Percentiles rank a stretch among this genome's conserved stretches.
Conservation (phyloP, 352 stramenopile species). For the Globisporangium nodosum region DNA sequence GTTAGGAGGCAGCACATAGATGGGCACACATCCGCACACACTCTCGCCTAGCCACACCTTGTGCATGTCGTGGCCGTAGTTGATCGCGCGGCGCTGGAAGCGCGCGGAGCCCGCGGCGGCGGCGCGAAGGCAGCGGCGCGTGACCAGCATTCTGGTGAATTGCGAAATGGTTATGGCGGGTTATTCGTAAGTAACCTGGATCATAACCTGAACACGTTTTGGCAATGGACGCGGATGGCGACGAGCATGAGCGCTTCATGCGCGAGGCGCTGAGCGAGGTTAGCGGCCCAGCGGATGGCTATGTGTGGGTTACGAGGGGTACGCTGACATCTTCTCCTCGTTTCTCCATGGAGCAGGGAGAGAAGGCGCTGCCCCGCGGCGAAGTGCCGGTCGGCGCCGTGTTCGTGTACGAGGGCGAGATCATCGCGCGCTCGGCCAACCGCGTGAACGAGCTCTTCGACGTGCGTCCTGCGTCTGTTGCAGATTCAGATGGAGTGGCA, state of each 20-base stretch:
- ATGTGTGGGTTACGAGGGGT: neutral
- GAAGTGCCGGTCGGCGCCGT: constrained; percentile 91
- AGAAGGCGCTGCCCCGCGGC: constrained; percentile 61
- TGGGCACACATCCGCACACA: neutral
- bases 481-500: neutral
- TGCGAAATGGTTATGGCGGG: neutral
- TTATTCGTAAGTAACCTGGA: neutral
- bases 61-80: constrained; percentile 85
- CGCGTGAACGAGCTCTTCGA: constrained; percentile 87
- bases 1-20: neutral
- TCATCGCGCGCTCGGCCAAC: constrained; percentile 84
- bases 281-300: too few relatives aligned
- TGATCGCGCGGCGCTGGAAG: constrained; percentile 40
- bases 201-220: neutral
- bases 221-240: constrained; percentile 3
- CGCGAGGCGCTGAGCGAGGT: constrained; percentile 65
- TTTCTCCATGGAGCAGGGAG: constrained; percentile 34
- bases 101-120: constrained; percentile 7
- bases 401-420: constrained; percentile 74
- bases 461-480: constrained; percentile 17
- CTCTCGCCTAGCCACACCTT: constrained; percentile 23
- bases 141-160: neutral
- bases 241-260: constrained; percentile 56
- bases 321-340: too few relatives aligned
- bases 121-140: constrained; percentile 10